Evolutionary conservation across 805 yeast species (phyloP), one percentile per base, ranked within the genome.

Genomic region (Spencermartinsiella europaea): DNA sequence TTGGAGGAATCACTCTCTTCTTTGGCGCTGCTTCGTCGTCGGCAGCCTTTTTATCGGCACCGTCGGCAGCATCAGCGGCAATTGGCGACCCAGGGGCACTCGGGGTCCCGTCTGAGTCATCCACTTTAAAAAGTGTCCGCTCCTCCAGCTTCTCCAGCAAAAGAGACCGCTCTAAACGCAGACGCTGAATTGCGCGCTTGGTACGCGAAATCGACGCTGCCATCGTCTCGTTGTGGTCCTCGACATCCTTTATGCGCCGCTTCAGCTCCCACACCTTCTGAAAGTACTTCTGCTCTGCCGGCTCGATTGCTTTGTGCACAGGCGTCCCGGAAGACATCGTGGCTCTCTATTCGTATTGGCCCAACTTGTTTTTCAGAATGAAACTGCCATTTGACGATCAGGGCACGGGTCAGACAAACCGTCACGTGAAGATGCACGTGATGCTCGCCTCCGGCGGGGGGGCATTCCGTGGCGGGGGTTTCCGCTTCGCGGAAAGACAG

Each of bases 151-250:
- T 74, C 61, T 91, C 96, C 38, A 90, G 67, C 25, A 93, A 68
- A 10, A 91, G 69, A 1, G 90, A 77, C 59, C 93, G 84, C 61
- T 93, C 98, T 38, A 89, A 73, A 48, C 95, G 77, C 39, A 87
- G 71, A 52, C 97, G 71, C 55, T 87, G 79, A 31, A 90, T 80
- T 5, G 89, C 78, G 21, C 79, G 74, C 52, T 85, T 79, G 10
- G 95, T 81, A 56, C 96, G 77, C 14, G 83, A 76, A 28, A 93
- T 79, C 1, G 93, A 85, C 25, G 88, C 67, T 0, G 89, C 76
- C 45, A 88, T 78, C 5, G 80, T 68, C 60, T 86, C 93, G 63
- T 89, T 91, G 57, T 80, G 79, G 44, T 78, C 81, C 58, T 88
- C 95, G 27, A 89, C 74, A 52, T 83, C 86, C 2, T 70, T 68